A percentile compares a stretch with the other conserved stretches of the same genome.
phyloP scores from a whole-genome alignment of 139 green algal species.

The Medakamo hakoo region DNA sequence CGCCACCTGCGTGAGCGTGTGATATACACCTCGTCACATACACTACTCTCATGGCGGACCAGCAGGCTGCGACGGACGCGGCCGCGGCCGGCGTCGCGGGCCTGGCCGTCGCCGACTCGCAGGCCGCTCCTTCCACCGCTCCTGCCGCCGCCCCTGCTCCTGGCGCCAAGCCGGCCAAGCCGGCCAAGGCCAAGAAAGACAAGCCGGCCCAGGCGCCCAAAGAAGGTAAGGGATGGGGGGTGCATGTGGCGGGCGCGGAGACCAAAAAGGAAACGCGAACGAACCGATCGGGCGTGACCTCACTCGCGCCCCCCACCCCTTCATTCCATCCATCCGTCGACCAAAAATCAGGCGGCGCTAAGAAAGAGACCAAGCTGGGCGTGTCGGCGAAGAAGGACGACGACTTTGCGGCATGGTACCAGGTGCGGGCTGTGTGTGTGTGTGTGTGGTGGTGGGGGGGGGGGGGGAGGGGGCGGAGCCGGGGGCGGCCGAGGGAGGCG shows the following conservation, averaged over 20 bases:
- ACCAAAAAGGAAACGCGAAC: background rate
- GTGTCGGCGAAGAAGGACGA: constrained; percentile 60
- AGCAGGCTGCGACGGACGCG: no score
- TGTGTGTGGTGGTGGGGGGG: constrained; percentile 14
- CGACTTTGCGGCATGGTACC: constrained; percentile 87
- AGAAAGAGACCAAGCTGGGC: constrained; percentile 85
- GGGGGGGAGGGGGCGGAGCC: no score
- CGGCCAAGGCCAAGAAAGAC: constrained; percentile 28
- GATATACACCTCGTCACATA: no score
- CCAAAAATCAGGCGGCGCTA: constrained; percentile 8
- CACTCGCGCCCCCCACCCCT: background rate
- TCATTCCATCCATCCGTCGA: background rate
- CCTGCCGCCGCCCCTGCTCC: background rate
- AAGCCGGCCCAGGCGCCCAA: constrained; percentile 33
- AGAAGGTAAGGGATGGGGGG: constrained; percentile 6
- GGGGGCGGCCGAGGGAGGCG: no score
- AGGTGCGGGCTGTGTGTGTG: constrained; percentile 5
- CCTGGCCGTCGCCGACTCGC: background rate
- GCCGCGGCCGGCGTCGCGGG: background rate
- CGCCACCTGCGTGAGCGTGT: no score
- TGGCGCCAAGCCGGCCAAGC: constrained; percentile 12
- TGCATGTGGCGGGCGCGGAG: background rate
- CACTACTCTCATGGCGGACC: no score
- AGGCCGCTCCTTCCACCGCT: background rate
- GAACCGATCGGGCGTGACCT: background rate